These are phyloP conservation scores for Blumeria graminis DNA, from an alignment of 2,329 filamentous ascomycete genomes.

Conservation along the genomic window DNA sequence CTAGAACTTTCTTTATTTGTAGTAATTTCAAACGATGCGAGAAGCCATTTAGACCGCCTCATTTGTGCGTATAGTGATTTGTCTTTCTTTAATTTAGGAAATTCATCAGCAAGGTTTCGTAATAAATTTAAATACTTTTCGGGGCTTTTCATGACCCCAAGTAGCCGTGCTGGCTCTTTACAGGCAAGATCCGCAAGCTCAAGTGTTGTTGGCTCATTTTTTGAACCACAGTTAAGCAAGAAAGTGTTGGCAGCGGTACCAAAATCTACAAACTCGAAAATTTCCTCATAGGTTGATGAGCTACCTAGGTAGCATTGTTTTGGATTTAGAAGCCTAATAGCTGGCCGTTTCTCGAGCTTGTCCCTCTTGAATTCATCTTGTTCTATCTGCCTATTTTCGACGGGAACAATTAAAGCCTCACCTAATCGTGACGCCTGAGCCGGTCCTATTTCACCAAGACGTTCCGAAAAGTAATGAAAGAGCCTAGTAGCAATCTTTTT, in stretches of 20 bases:
- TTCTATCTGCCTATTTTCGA: slow-evolving; percentile 19
- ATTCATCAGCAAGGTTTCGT: slow-evolving; percentile 53
- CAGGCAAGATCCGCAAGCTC: slow-evolving; percentile 74
- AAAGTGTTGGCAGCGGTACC: slow-evolving; percentile 72
- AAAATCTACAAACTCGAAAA: slow-evolving; percentile 95
- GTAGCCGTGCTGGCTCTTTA: slow-evolving; percentile 56
- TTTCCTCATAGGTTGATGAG: slow-evolving; percentile 48
- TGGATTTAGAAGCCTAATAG: slow-evolving; percentile 36
- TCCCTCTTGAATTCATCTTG: slow-evolving; percentile 12
- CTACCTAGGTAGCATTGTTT: slow-evolving; percentile 58
- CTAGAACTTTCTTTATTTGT: slow-evolving; percentile 7
- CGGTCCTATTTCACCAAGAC: slow-evolving; percentile 47
- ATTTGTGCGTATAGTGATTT: slow-evolving; percentile 56
- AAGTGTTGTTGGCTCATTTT: slow-evolving; percentile 64
- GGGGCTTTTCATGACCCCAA: slow-evolving; percentile 52
- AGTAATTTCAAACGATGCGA: slow-evolving; percentile 55
- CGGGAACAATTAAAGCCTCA: slow-evolving; percentile 47
- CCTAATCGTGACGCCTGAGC: slow-evolving; percentile 34
- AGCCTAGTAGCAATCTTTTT: slow-evolving; percentile 40
- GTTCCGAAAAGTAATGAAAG: slow-evolving; percentile 64
- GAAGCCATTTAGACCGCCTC: slow-evolving; percentile 49
- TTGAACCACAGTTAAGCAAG: slow-evolving; percentile 68
- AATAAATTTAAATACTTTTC: slow-evolving; percentile 76
- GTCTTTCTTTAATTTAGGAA: slow-evolving; percentile 47
- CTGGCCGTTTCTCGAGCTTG: slow-evolving; percentile 18